Conservation (phyloP, 2,329 filamentous ascomycete genomes). For the Fusarium kyushuense region DNA sequence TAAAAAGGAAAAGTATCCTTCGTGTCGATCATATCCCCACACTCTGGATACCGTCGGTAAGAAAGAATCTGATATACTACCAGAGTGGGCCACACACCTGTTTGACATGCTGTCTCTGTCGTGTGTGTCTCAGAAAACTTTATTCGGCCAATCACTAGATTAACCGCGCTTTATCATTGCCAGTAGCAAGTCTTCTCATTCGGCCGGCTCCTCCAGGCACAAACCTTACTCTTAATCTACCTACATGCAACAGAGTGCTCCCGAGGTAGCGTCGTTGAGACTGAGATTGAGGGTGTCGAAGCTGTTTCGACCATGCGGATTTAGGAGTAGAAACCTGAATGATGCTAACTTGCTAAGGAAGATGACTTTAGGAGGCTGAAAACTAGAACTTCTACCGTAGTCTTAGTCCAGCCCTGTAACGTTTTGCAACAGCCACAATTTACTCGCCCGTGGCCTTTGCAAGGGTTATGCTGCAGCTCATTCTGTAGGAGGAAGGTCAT, state of each 20-base stretch:
- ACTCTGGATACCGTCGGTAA: slow-evolving; percentile 20
- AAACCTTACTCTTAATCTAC: neutral
- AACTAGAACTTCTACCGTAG: slow-evolving; percentile 10
- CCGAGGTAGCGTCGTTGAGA: slow-evolving; percentile 24
- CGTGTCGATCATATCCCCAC: slow-evolving; percentile 34
- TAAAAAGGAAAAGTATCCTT: slow-evolving; percentile 22
- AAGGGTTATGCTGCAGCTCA: slow-evolving; percentile 1
- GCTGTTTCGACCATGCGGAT: slow-evolving; percentile 10
- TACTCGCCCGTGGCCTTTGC: neutral
- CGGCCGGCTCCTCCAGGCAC: slow-evolving; percentile 45
- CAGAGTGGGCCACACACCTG: slow-evolving; percentile 1
- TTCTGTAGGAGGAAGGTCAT: slow-evolving; percentile 16
- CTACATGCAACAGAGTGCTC: slow-evolving; percentile 10
- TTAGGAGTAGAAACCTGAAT: slow-evolving; percentile 9
- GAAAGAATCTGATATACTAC: slow-evolving; percentile 10
- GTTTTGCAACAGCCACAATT: slow-evolving; percentile 17
- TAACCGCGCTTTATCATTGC: slow-evolving; percentile 19
- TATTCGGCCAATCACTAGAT: slow-evolving; percentile 24
- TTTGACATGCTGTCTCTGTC: slow-evolving; percentile 18
- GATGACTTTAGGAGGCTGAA: slow-evolving; percentile 21
- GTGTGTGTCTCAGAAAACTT: slow-evolving; percentile 5
- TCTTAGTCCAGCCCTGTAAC: slow-evolving; percentile 26
- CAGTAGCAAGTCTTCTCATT: slow-evolving; percentile 7
- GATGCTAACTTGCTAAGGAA: slow-evolving; percentile 5
- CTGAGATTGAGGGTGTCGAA: neutral